Evolutionary conservation across 1,284 basidiomycete species (phyloP), one percentile per base, ranked within the genome.

Genomic region (Fomitopsis betulina): DNA sequence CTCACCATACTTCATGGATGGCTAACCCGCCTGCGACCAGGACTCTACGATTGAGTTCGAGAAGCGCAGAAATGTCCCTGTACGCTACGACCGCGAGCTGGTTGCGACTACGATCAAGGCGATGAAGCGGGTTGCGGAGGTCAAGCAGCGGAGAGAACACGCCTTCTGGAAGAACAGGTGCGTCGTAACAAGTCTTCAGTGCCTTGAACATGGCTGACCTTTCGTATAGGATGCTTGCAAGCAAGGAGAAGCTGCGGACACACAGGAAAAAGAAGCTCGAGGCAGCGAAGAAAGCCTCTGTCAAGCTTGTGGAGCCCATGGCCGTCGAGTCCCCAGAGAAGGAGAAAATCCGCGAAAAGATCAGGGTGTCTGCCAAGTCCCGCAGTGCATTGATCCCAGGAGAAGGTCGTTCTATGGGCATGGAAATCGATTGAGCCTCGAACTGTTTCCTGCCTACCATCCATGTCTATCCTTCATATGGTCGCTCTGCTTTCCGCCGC

Each of bases 11-110:
- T 43, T 56, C 37, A 32, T 56, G 27, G 27, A 4, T 5, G 27
- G 27, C 21, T n/a, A 6, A 37, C 40, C 40, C 40, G 12, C 38
- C 54, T 23, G 38, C 39, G 27, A n/a, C 33, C 63, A 96, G 94
- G 97, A 99, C 77, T 93, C 96, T 1, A 99, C 96, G 2, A 94
- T 98, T 73, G 96, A 98, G 72, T 99, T 99, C 73, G 97, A 99
- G 81, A 99, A 99, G 79, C 88, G 97, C 66, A 87, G 97, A 76
- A 98, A 99, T 72, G 87, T 98, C 15, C 97, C 97, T 32, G 91
- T 99, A 60, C 91, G 96, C 70, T 99, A 99, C 82, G 89, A 99
- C 80, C 90, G 97, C 70, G 93, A 98, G 64, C 79, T 99, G 52
- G 81, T 99, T 57, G 84, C 91, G 71, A 94, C 93, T 2, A 99